phyloP scores from a whole-genome alignment of 2,329 filamentous ascomycete species.

The Emergomyces orientalis region DNA sequence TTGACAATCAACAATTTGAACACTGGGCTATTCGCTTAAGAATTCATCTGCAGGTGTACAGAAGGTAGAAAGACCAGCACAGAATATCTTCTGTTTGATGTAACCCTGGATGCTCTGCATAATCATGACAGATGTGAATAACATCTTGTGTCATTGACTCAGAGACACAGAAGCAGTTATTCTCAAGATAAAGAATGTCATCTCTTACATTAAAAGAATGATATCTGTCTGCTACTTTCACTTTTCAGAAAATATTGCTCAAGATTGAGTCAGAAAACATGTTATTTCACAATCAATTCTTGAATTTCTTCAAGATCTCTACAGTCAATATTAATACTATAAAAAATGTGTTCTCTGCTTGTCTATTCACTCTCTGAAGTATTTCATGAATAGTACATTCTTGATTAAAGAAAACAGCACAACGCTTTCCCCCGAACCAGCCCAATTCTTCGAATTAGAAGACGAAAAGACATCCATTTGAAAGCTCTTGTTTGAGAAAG shows the following conservation, averaged over 20 bases:
- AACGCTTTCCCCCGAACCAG: too few species aligned
- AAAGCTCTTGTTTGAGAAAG: too few species aligned
- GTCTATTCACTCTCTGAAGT: too few species aligned
- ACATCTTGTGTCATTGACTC: neutral
- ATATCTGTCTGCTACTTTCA: too few species aligned
- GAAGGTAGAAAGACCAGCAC: neutral
- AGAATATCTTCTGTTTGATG: neutral
- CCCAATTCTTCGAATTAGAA: too few species aligned
- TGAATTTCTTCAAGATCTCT: too few species aligned
- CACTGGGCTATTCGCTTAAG: neutral
- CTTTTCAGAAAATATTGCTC: too few species aligned
- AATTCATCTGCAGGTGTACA: neutral
- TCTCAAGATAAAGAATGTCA: neutral
- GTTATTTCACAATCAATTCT: neutral
- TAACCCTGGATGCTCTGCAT: neutral
- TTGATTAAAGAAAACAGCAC: fast-evolving
- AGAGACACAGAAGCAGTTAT: neutral
- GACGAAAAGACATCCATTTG: too few species aligned
- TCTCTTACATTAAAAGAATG: too few species aligned
- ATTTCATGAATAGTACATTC: neutral
- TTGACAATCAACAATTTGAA: neutral
- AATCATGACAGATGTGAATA: neutral
- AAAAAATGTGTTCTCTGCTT: too few species aligned
- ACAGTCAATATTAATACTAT: too few species aligned
- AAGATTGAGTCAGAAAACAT: too few species aligned